Conservation (phyloP, 768 basidiomycete species). For the Epithele typhae region DNA sequence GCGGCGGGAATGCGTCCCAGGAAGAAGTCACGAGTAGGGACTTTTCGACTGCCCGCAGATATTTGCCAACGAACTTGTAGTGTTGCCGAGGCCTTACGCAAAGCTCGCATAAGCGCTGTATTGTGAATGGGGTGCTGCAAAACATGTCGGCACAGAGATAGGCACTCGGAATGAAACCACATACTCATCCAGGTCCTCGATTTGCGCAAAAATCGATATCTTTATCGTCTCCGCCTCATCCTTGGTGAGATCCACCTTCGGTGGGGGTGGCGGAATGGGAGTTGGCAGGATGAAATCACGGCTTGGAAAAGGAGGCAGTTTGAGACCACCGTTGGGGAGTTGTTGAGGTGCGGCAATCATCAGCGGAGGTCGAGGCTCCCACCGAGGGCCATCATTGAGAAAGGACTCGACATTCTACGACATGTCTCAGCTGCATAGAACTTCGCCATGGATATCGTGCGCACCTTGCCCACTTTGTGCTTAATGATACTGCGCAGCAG, state of each 20-base stretch:
- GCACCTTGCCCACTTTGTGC: slow-evolving; percentile 62
- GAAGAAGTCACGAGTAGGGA: slow-evolving; percentile 81
- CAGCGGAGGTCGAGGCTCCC: slow-evolving; percentile 28
- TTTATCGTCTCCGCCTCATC: slow-evolving; percentile 58
- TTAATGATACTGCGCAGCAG: slow-evolving; percentile 69
- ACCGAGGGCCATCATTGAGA: slow-evolving; percentile 25
- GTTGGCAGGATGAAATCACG: slow-evolving; percentile 47
- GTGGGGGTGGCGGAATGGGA: slow-evolving; percentile 39
- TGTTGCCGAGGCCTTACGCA: slow-evolving; percentile 62
- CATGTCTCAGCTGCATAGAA: too few relatives aligned
- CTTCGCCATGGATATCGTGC: neutral
- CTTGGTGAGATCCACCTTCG: slow-evolving; percentile 55
- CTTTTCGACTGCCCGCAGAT: slow-evolving; percentile 82
- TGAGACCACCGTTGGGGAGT: slow-evolving; percentile 52
- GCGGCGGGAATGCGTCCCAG: slow-evolving; percentile 67
- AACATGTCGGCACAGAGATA: slow-evolving; percentile 6
- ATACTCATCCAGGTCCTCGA: slow-evolving; percentile 75
- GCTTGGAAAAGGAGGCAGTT: slow-evolving; percentile 69
- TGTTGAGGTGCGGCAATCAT: slow-evolving; percentile 39
- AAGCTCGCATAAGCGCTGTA: slow-evolving; percentile 86
- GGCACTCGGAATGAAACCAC: slow-evolving; percentile 15
- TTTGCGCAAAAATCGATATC: slow-evolving; percentile 50
- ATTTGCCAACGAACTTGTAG: slow-evolving; percentile 80
- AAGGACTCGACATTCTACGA: slow-evolving; percentile 30
- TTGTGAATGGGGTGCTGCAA: slow-evolving; percentile 68